Evolutionary conservation across 2,329 filamentous ascomycete genomes (phyloP).

Genomic region (Fusarium subtropicale): DNA sequence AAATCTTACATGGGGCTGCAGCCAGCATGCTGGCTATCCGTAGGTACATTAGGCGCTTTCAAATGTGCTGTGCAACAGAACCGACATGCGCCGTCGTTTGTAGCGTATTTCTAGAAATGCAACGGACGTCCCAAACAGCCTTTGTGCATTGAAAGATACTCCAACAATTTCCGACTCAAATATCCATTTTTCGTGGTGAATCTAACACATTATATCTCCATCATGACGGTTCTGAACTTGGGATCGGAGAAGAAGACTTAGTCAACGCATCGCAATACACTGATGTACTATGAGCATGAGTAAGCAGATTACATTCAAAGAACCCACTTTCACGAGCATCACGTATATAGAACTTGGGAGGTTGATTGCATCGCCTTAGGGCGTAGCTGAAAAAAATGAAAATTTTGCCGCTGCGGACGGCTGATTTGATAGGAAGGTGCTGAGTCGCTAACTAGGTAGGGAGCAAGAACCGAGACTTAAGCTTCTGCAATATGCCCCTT

Average conservation of each 20-base stretch:
- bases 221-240: neutral
- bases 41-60: constrained; percentile 28
- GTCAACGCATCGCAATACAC: neutral
- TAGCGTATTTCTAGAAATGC: constrained; percentile 35
- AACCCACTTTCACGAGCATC: neutral
- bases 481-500: constrained; percentile 9
- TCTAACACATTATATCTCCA: neutral
- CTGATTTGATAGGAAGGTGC: constrained; percentile 17
- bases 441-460: neutral
- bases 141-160: constrained; percentile 26
- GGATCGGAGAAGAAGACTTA: neutral
- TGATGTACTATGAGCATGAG: neutral
- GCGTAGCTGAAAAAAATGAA: neutral
- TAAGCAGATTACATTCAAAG: neutral
- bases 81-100: constrained; percentile 27
- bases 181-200: neutral
- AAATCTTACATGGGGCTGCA: constrained; percentile 50
- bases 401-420: neutral
- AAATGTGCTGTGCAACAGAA: constrained; percentile 34
- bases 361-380: neutral
- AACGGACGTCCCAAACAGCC: constrained; percentile 15
- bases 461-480: constrained; percentile 1
- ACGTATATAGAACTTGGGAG: neutral
- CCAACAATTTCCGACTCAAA: constrained; percentile 1
- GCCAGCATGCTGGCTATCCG: constrained; percentile 33